phyloP scores from a whole-genome alignment of 176 grass and related monocot genomes.

The Lolium rigidum region DNA sequence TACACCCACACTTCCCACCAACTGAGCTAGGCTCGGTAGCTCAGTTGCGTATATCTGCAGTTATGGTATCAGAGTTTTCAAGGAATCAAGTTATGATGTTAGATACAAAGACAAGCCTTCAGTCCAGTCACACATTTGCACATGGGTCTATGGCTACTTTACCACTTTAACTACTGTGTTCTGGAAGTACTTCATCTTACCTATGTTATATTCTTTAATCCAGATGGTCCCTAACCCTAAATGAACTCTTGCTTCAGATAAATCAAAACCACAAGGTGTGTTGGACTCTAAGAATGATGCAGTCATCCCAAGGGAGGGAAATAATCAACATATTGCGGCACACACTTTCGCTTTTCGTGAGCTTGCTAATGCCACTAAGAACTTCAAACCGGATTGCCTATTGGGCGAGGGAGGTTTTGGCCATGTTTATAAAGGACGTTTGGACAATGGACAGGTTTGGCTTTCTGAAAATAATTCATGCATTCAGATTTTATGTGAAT shows the following conservation, averaged over 20 bases:
- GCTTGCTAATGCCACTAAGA: constrained; percentile 81
- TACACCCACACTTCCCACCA: neutral
- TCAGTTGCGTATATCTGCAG: constrained; percentile 5
- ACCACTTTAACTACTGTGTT: constrained; percentile 19
- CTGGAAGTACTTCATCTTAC: neutral
- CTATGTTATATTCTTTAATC: constrained; percentile 36
- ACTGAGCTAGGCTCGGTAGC: neutral
- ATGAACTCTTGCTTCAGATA: constrained; percentile 61
- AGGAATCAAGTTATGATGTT: neutral
- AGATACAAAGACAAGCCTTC: neutral
- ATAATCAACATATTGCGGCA: constrained; percentile 75
- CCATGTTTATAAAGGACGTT: constrained; percentile 82
- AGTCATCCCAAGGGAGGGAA: constrained; percentile 64
- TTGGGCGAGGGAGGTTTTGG: constrained; percentile 93
- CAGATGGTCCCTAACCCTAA: constrained; percentile 41
- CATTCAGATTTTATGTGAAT: constrained; percentile 17
- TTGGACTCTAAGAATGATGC: constrained; percentile 76
- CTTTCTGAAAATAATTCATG: constrained; percentile 25
- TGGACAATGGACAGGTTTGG: constrained; percentile 89
- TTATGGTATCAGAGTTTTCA: constrained; percentile 23
- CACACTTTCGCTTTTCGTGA: constrained; percentile 92
- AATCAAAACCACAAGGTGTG: constrained; percentile 62
- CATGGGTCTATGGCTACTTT: constrained; percentile 15
- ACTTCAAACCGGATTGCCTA: constrained; percentile 82
- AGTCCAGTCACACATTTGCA: neutral